A percentile compares a stretch with the other conserved stretches of the same genome.
phyloP scores from a whole-genome alignment of 2,329 filamentous ascomycete genomes.

The Apiospora kogelbergensis region DNA sequence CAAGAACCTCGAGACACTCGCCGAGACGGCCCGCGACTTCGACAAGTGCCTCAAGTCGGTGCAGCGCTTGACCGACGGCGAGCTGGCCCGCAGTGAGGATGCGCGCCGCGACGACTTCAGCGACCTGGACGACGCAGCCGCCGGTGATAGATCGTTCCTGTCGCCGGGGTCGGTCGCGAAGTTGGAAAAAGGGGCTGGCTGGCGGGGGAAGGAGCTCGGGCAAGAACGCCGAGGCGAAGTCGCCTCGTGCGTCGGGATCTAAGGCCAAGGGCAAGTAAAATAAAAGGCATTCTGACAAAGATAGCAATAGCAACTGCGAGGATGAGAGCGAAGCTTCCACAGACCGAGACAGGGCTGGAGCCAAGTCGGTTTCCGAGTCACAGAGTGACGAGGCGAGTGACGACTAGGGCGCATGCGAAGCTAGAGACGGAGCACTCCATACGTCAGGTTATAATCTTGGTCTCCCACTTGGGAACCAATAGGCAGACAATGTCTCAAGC shows the following conservation, averaged over 20 bases:
- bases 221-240: background rate
- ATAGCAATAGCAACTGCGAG: background rate
- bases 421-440: background rate
- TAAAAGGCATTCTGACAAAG: background rate
- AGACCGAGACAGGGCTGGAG: background rate
- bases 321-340: background rate
- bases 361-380: background rate
- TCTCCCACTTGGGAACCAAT: background rate
- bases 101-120: slow-evolving; percentile 13
- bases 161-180: background rate
- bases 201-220: background rate
- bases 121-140: background rate
- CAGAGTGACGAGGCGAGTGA: background rate
- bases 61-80: slow-evolving; percentile 11
- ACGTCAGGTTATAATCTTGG: background rate
- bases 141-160: background rate
- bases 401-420: background rate
- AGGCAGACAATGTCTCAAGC: background rate
- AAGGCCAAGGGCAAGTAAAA: background rate
- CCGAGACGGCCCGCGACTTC: slow-evolving; percentile 18
- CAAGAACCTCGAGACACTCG: slow-evolving; percentile 16
- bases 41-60: slow-evolving; percentile 14
- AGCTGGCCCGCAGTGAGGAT: slow-evolving; percentile 16
- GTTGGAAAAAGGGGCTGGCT: background rate
- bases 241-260: background rate